A percentile compares a stretch with the other conserved stretches of the same genome.
Conservation (phyloP, 1,284 basidiomycete genomes). For the Volvariella volvacea region DNA sequence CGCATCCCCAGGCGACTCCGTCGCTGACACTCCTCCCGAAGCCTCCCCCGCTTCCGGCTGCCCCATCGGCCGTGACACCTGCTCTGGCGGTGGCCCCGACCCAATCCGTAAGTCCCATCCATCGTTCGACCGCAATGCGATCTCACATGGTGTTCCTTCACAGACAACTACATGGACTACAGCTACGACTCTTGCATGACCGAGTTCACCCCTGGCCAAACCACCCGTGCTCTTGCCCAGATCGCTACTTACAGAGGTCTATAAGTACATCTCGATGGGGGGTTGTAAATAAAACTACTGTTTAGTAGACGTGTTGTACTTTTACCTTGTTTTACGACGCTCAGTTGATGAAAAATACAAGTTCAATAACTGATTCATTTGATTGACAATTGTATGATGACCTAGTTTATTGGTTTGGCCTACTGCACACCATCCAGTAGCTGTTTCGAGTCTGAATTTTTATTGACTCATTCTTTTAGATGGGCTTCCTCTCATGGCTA, state of each 20-base stretch:
- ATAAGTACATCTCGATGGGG: too few species aligned
- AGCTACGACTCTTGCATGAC: slow-evolving; percentile 8
- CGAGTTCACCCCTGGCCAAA: slow-evolving; percentile 7
- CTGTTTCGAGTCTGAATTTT: too few species aligned
- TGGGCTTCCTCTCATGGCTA: too few species aligned
- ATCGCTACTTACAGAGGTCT: slow-evolving; percentile 36
- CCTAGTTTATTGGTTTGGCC: too few species aligned
- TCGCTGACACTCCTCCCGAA: slow-evolving; percentile 39
- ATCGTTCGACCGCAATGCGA: slow-evolving; percentile 8
- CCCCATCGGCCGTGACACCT: slow-evolving; percentile 33
- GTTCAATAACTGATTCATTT: too few species aligned
- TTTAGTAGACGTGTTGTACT: too few species aligned
- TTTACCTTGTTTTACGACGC: too few species aligned
- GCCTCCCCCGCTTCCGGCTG: slow-evolving; percentile 29
- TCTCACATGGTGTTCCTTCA: neutral
- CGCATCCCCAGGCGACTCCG: slow-evolving; percentile 32
- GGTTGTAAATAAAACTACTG: too few species aligned
- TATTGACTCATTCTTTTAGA: too few species aligned
- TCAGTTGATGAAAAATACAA: too few species aligned
- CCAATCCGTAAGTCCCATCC: slow-evolving; percentile 28
- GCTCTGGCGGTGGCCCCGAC: slow-evolving; percentile 28
- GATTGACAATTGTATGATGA: too few species aligned
- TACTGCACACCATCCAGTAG: too few species aligned
- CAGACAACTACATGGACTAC: slow-evolving; percentile 29
- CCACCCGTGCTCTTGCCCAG: slow-evolving; percentile 25